Base-by-base conservation (phyloP, 345 rosid species). In the Fremontodendron californicum region DNA sequence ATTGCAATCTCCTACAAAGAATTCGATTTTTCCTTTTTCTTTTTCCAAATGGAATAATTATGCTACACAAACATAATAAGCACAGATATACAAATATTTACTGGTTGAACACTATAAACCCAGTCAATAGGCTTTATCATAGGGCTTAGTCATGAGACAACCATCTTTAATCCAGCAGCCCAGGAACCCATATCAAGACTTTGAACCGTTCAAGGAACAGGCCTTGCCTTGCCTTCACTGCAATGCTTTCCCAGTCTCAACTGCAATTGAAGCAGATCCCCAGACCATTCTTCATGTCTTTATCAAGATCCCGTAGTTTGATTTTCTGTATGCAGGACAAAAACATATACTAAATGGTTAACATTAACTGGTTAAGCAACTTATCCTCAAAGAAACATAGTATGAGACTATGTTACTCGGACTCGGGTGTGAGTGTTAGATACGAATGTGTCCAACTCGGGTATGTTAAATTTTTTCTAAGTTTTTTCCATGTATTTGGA, bases 81-180 rank as follows among this genome's bases (percentile, higher is more conserved):
- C 35, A 39, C 54, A 78, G 62, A 72, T 25, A 61, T 60, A 23
- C 45, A 71, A 46, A 62, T 78, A 78, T 78, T 63, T 72, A 78
- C 81, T 13, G 71, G 31, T 15, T 35, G 6, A 46, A 5, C 62
- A 48, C 6, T 25, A 16, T n/a, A 23, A 57, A 68, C 40, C 33
- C 13, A 2, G 25, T 42, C 55, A 45, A 43, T 31, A 27, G 10
- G 40, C 48, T 23, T n/a, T n/a, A n/a, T n/a, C n/a, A n/a, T n/a
- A n/a, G 35, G 54, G 11, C 1, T 15, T 15, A 31, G 21, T 31
- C 42, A 6, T 31, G n/a, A 62, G 1, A 63, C 31, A 21, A 42
- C 63, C 65, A 78, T 27, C 73, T 72, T 70, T 9, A 61, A 25
- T 10, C 77, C n/a, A 71, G 5, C 42, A 16, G 21, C 51, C 29